phyloP scores from a whole-genome alignment of 192 early-diverging fungal genomes.

The Backusella sp. region DNA sequence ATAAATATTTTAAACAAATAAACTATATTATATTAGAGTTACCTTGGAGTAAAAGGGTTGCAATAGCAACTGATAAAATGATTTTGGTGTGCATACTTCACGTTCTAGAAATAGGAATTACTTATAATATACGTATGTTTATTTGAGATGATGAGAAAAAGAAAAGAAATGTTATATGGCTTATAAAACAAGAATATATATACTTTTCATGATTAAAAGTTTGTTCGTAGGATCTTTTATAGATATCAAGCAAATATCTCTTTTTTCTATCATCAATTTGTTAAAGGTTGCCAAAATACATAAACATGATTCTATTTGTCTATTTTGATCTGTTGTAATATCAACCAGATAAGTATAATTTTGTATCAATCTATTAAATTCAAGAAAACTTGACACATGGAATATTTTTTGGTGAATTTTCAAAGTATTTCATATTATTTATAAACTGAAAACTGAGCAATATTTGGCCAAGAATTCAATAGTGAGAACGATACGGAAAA shows the following conservation, averaged over 20 bases:
- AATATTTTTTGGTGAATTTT: background rate
- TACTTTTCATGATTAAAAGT: background rate
- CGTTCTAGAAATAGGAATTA: background rate
- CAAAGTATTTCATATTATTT: background rate
- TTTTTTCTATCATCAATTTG: background rate
- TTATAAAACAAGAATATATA: background rate
- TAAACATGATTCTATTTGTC: background rate
- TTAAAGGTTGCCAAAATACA: background rate
- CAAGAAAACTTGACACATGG: background rate
- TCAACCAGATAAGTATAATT: background rate
- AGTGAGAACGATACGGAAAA: background rate
- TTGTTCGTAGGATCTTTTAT: background rate
- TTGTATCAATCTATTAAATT: background rate
- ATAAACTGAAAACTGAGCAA: background rate
- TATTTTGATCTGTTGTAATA: background rate
- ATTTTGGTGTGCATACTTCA: background rate
- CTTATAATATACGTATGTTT: background rate
- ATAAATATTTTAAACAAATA: background rate
- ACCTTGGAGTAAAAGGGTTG: slow-evolving; percentile 12
- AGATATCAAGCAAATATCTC: background rate
- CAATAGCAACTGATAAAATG: background rate
- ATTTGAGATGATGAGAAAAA: background rate
- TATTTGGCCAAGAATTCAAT: background rate
- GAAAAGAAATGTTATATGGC: background rate
- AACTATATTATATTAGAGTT: background rate